A percentile compares a stretch with the other conserved stretches of the same genome.
Conservation (phyloP, 495 filamentous ascomycete genomes). For the Penicillium paxilli region DNA sequence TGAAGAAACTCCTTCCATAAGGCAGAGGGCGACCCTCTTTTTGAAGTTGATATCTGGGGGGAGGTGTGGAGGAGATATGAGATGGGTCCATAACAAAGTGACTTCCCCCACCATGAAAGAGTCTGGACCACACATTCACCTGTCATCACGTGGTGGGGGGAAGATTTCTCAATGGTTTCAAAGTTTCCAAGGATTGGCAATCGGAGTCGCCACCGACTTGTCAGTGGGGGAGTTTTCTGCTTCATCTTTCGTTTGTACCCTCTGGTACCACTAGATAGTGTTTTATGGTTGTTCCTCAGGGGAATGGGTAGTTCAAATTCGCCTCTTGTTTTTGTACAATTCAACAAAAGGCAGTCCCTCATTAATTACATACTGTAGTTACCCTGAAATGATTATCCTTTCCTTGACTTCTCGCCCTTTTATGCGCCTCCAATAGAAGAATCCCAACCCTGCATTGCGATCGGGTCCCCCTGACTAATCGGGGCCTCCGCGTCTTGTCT, state of each 20-base stretch:
- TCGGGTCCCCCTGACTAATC: conserved; percentile 21
- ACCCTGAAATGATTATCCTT: too few relatives aligned
- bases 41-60: background rate
- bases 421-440: conserved; percentile 4
- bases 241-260: too few relatives aligned
- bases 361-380: too few relatives aligned
- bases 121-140: background rate
- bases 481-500: conserved; percentile 22
- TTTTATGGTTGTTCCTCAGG: too few relatives aligned
- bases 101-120: background rate
- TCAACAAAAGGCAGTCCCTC: too few relatives aligned
- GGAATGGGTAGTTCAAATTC: background rate
- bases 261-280: too few relatives aligned
- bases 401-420: too few relatives aligned
- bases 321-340: too few relatives aligned
- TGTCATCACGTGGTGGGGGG: background rate
- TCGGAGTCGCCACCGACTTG: background rate
- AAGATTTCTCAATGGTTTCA: background rate
- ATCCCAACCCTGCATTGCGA: conserved; percentile 6
- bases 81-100: background rate
- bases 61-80: background rate
- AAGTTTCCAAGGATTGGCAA: background rate
- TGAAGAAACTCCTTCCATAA: background rate
- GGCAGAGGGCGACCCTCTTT: background rate
- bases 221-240: too few relatives aligned